Conservation (phyloP, 1,139 yeast genomes). For the Taiozyma sp. region DNA sequence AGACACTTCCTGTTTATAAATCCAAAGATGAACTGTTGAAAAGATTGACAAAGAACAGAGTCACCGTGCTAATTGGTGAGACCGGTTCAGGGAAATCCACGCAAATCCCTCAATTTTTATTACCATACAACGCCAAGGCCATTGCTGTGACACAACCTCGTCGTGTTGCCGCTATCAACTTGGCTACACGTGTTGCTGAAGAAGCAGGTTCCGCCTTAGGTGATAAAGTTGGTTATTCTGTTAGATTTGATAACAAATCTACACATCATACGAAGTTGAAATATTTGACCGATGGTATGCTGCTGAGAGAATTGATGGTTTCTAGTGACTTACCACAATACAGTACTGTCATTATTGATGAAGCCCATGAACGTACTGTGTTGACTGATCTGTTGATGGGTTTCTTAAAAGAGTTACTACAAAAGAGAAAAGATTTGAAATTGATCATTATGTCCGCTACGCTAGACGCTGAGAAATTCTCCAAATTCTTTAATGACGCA, state of each 20-base stretch:
- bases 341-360: slow-evolving; percentile 82
- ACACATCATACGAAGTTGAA: slow-evolving; percentile 60
- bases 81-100: slow-evolving; percentile 99
- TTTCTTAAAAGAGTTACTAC: slow-evolving; percentile 64
- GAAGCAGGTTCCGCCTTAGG: slow-evolving; percentile 81
- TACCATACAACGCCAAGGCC: slow-evolving; percentile 45
- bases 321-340: slow-evolving; percentile 63
- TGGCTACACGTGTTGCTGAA: slow-evolving; percentile 90
- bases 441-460: slow-evolving; percentile 88
- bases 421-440: slow-evolving; percentile 44
- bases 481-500: slow-evolving; percentile 70
- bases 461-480: slow-evolving; percentile 85
- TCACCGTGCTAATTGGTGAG: slow-evolving; percentile 86
- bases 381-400: slow-evolving; percentile 89
- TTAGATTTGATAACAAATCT: slow-evolving; percentile 68
- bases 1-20: slow-evolving; percentile 69
- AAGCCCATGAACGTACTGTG: slow-evolving; percentile 96
- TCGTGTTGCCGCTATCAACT: slow-evolving; percentile 93
- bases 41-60: slow-evolving; percentile 52
- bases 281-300: slow-evolving; percentile 96
- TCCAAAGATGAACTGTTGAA: slow-evolving; percentile 62
- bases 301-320: slow-evolving; percentile 83
- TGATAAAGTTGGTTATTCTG: slow-evolving; percentile 88
- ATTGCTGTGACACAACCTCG: slow-evolving; percentile 97
- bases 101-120: slow-evolving; percentile 89